Percentiles rank a stretch among this genome's conserved stretches.
Evolutionary conservation across 2,329 filamentous ascomycete species (phyloP).

Genomic region (Nigrograna mackinnonii): DNA sequence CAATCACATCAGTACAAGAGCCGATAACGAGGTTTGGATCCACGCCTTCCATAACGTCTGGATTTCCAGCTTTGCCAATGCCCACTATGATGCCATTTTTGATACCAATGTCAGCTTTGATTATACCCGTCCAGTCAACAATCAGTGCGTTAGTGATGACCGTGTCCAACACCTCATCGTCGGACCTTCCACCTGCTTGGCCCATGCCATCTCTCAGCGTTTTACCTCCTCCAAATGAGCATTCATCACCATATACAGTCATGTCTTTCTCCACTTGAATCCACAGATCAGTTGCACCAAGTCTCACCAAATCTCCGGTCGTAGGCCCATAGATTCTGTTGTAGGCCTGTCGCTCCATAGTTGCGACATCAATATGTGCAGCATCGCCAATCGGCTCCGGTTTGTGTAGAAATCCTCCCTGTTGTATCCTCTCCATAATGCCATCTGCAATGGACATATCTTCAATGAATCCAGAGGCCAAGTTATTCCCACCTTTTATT

Average conservation of each 20-base stretch:
- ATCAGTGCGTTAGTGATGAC: slow-evolving; percentile 90
- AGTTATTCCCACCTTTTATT: slow-evolving; percentile 81
- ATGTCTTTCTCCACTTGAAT: slow-evolving; percentile 85
- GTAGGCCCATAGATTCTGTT: slow-evolving; percentile 91
- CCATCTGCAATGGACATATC: slow-evolving; percentile 61
- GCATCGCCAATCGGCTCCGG: slow-evolving; percentile 66
- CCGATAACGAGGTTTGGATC: slow-evolving; percentile 78
- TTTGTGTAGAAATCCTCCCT: slow-evolving; percentile 77
- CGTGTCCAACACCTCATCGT: slow-evolving; percentile 76
- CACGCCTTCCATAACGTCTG: slow-evolving; percentile 95
- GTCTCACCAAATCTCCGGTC: slow-evolving; percentile 78
- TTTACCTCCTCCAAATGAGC: slow-evolving; percentile 93
- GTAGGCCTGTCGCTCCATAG: slow-evolving; percentile 80
- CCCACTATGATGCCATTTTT: slow-evolving; percentile 84
- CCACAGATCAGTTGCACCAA: slow-evolving; percentile 88
- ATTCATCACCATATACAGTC: slow-evolving; percentile 88
- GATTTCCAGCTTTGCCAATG: slow-evolving; percentile 94
- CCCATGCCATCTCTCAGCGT: slow-evolving; percentile 95
- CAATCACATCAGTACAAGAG: slow-evolving; percentile 87
- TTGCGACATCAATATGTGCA: slow-evolving; percentile 62
- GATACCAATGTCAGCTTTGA: slow-evolving; percentile 95
- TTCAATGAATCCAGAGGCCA: slow-evolving; percentile 76
- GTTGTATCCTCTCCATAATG: slow-evolving; percentile 69
- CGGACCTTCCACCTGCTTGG: slow-evolving; percentile 77
- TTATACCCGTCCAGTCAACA: slow-evolving; percentile 89